phyloP scores from a whole-genome alignment of 2,329 filamentous ascomycete genomes.

The Alternaria sp. region DNA sequence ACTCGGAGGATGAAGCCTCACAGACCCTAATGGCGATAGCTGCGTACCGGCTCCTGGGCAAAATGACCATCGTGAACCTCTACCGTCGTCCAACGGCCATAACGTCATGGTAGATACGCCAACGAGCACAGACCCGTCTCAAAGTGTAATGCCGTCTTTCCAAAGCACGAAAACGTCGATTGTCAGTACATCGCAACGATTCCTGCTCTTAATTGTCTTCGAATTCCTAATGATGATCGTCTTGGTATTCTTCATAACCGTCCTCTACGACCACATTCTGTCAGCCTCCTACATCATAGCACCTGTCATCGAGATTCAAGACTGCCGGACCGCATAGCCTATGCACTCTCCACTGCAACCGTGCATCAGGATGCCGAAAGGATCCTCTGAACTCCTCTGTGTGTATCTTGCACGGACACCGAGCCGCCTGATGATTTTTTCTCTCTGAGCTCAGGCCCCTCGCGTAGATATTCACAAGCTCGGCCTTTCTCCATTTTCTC shows the following conservation, averaged over 20 bases:
- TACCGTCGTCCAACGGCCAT: background rate
- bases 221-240: background rate
- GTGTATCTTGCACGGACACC: background rate
- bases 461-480: constrained; percentile 10
- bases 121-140: background rate
- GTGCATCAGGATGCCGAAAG: background rate
- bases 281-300: background rate
- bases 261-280: background rate
- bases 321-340: background rate
- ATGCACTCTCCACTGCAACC: background rate
- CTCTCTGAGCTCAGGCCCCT: constrained; percentile 8
- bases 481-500: background rate
- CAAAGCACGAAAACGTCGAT: background rate
- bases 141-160: background rate
- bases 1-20: background rate
- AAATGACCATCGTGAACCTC: background rate
- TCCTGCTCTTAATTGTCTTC: background rate
- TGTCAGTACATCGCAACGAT: background rate
- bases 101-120: background rate
- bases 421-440: background rate
- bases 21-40: background rate
- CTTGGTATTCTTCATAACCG: background rate
- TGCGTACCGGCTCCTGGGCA: background rate
- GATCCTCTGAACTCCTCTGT: background rate
- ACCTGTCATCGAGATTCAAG: background rate